phyloP scores from a whole-genome alignment of 495 filamentous ascomycete species.

The Penicillium paradoxum region DNA sequence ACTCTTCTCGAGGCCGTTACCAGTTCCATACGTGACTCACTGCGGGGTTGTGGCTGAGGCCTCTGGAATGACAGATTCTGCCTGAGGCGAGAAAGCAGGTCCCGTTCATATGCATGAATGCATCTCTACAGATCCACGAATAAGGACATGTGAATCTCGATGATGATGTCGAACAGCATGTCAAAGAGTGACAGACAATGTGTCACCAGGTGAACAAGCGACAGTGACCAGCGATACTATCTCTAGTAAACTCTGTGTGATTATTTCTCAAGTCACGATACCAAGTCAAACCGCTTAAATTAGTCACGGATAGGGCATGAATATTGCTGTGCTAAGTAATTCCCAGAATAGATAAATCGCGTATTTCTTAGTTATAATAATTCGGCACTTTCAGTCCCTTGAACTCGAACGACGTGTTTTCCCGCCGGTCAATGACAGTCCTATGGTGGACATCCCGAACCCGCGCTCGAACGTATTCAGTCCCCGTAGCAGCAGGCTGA shows the following conservation, averaged over 20 bases:
- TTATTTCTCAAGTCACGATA: too few species aligned
- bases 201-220: too few species aligned
- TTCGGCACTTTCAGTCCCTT: conserved; percentile 40
- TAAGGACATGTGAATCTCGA: background rate
- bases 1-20: background rate
- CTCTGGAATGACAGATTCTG: background rate
- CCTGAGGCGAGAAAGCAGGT: background rate
- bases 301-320: too few species aligned
- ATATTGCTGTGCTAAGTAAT: background rate
- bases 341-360: too few species aligned
- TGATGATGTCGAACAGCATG: background rate
- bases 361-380: conserved; percentile 24
- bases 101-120: background rate
- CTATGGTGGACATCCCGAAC: conserved; percentile 43
- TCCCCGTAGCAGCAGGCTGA: conserved; percentile 30
- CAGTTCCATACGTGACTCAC: conserved; percentile 3
- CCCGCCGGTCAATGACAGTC: conserved; percentile 30
- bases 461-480: conserved; percentile 44
- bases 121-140: background rate
- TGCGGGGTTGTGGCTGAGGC: background rate
- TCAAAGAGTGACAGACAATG: background rate
- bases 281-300: too few species aligned
- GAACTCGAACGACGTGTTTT: conserved; percentile 38
- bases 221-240: background rate
- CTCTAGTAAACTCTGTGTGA: background rate